Evolutionary conservation across 1,139 yeast genomes (phyloP).

Genomic region (Magnusiomyces ingens): DNA sequence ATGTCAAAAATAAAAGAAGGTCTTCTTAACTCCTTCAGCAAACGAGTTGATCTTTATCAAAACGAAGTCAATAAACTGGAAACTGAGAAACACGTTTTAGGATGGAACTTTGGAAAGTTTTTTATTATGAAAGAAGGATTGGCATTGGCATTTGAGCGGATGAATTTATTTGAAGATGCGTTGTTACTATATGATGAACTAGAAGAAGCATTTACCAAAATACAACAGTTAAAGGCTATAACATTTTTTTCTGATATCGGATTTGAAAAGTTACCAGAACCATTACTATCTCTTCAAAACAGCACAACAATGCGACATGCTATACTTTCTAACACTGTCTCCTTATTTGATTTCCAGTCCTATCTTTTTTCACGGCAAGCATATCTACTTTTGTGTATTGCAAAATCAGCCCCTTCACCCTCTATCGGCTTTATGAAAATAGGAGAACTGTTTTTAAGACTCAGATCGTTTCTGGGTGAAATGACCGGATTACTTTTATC

Average conservation of each 20-base stretch:
- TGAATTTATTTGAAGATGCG: constrained; percentile 55
- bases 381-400: constrained; percentile 30
- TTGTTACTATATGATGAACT: constrained; percentile 42
- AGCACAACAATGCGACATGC: constrained; percentile 28
- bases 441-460: constrained; percentile 30
- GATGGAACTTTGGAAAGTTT: constrained; percentile 41
- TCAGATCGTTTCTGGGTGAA: constrained; percentile 40
- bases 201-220: constrained; percentile 27
- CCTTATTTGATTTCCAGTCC: constrained; percentile 38
- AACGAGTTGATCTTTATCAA: constrained; percentile 40
- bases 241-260: constrained; percentile 29
- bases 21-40: constrained; percentile 50
- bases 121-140: constrained; percentile 43
- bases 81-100: constrained; percentile 31
- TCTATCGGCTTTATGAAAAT: constrained; percentile 33
- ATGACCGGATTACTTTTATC: constrained; percentile 29
- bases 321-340: constrained; percentile 34
- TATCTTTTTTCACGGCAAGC: constrained; percentile 40
- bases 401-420: constrained; percentile 32
- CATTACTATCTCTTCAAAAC: constrained; percentile 14
- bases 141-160: constrained; percentile 42
- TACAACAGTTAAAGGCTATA: constrained; percentile 22
- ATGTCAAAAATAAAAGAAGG: constrained; percentile 44
- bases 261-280: constrained; percentile 22
- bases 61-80: constrained; percentile 35